Evolutionary conservation across 208 protist species (phyloP).

Genomic region (Strigomonas culicis): DNA sequence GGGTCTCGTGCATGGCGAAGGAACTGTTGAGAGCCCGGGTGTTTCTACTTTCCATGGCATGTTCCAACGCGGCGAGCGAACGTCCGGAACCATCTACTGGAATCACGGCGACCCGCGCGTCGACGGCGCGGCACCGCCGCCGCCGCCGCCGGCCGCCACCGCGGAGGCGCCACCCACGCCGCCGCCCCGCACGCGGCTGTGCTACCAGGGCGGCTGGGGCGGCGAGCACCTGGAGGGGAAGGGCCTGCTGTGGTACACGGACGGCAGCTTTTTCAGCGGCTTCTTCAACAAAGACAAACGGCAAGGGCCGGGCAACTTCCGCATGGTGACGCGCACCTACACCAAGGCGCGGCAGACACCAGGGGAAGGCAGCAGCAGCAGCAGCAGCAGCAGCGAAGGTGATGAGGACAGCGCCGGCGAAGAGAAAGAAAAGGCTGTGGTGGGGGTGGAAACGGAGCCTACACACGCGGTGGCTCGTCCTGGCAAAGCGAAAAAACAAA

Average conservation of each 20-base stretch:
- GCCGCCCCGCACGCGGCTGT: constrained; percentile 9
- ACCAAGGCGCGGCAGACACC: too few relatives aligned
- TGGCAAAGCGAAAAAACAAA: too few relatives aligned
- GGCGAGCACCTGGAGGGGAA: constrained; percentile 76
- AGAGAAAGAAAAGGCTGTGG: too few relatives aligned
- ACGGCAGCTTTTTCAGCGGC: constrained; percentile 83
- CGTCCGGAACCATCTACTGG: constrained; percentile 78
- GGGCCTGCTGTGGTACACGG: constrained; percentile 77
- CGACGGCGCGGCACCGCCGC: background rate
- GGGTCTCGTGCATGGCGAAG: constrained; percentile 83
- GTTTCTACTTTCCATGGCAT: constrained; percentile 73
- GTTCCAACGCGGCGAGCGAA: constrained; percentile 74
- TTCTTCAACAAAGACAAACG: constrained; percentile 55
- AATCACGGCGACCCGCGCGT: background rate
- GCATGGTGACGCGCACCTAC: constrained; percentile 35
- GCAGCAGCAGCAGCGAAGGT: too few relatives aligned
- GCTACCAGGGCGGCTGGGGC: constrained; percentile 88
- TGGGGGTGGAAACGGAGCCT: too few relatives aligned
- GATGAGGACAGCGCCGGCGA: too few relatives aligned
- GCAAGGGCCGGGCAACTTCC: constrained; percentile 60
- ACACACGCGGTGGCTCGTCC: too few relatives aligned
- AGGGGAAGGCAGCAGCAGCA: too few relatives aligned
- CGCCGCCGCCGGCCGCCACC: background rate
- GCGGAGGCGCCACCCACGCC: constrained; percentile 7
- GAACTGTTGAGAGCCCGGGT: constrained; percentile 55